These are phyloP conservation scores for Verruconis gallopava DNA, from an alignment of 2,329 filamentous ascomycete genomes.

Conservation along the genomic window DNA sequence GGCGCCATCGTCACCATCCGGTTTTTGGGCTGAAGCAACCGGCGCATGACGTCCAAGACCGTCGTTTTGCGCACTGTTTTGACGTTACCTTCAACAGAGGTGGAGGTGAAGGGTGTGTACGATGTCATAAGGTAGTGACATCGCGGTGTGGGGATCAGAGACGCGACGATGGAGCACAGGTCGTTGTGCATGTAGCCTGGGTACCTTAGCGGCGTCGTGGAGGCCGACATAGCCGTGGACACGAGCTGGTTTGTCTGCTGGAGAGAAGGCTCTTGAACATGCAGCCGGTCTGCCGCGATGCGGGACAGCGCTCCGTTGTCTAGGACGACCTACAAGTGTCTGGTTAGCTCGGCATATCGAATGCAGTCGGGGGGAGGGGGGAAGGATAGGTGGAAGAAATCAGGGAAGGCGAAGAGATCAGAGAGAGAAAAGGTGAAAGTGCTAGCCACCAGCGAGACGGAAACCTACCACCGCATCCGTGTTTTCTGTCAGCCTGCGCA, in stretches of 20 bases:
- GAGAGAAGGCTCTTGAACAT: slow-evolving; percentile 91
- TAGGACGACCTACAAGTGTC: slow-evolving; percentile 51
- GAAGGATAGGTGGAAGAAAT: too few species aligned
- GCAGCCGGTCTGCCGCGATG: slow-evolving; percentile 86
- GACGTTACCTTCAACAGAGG: slow-evolving; percentile 90
- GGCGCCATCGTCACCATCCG: slow-evolving; percentile 96
- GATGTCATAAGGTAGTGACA: slow-evolving; percentile 98
- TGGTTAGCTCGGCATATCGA: slow-evolving; percentile 15
- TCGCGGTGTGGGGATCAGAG: slow-evolving; percentile 86
- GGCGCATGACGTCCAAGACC: slow-evolving; percentile 92
- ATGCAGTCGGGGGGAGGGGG: not conserved
- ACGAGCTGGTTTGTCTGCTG: slow-evolving; percentile 96
- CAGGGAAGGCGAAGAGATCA: too few species aligned
- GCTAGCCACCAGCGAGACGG: too few species aligned
- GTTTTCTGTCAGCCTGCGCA: slow-evolving; percentile 85
- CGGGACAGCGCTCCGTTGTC: slow-evolving; percentile 90
- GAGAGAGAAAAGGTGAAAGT: too few species aligned
- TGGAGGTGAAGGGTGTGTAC: slow-evolving; percentile 93
- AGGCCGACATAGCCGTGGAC: slow-evolving; percentile 96
- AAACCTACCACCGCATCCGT: slow-evolving; percentile 73
- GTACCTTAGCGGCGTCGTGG: slow-evolving; percentile 90
- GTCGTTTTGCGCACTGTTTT: slow-evolving; percentile 98
- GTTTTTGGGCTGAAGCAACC: slow-evolving; percentile 93
- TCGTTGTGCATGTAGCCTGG: slow-evolving; percentile 99
- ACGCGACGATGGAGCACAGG: slow-evolving; percentile 90